phyloP scores from a whole-genome alignment of 305 asterid species.

The Plantago lanceolata region DNA sequence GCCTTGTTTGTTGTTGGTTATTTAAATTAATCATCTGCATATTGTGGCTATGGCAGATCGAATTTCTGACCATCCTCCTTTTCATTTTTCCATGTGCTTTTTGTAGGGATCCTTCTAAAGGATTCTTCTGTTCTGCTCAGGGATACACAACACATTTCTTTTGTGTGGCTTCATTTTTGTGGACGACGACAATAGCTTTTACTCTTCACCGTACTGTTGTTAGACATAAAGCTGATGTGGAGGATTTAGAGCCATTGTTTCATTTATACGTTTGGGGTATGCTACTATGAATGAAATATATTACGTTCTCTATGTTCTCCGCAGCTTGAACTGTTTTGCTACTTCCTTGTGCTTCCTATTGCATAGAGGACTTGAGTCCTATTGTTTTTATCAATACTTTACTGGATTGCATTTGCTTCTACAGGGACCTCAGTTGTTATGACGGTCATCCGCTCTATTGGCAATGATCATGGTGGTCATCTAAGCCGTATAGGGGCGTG shows the following conservation, averaged over 20 bases:
- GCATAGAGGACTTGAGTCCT: too few relatives aligned
- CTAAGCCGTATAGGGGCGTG: constrained; percentile 71
- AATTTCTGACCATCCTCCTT: constrained; percentile 17
- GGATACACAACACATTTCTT: constrained; percentile 96
- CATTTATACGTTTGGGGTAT: constrained; percentile 98
- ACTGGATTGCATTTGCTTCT: constrained; percentile 21
- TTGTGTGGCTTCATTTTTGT: constrained; percentile 91
- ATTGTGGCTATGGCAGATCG: constrained; percentile 10
- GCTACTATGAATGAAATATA: constrained; percentile 11
- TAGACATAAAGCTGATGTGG: constrained; percentile 95
- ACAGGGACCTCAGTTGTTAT: constrained; percentile 90
- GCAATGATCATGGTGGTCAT: constrained; percentile 70
- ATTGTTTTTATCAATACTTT: constrained; percentile 8
- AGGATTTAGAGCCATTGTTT: constrained; percentile 96
- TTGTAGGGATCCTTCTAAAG: constrained; percentile 94
- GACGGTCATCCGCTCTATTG: constrained; percentile 89
- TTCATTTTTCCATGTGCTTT: constrained; percentile 16
- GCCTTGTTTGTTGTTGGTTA: constrained; percentile 20
- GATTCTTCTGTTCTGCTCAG: constrained; percentile 92
- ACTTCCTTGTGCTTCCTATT: too few relatives aligned
- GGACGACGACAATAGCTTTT: constrained; percentile 97
- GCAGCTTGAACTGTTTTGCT: constrained; percentile 6
- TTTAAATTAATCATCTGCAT: constrained; percentile 14
- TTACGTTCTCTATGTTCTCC: not conserved
- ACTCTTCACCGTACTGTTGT: constrained; percentile 97